Conservation (phyloP, 148 eudicot species). For the Cornus suecica region DNA sequence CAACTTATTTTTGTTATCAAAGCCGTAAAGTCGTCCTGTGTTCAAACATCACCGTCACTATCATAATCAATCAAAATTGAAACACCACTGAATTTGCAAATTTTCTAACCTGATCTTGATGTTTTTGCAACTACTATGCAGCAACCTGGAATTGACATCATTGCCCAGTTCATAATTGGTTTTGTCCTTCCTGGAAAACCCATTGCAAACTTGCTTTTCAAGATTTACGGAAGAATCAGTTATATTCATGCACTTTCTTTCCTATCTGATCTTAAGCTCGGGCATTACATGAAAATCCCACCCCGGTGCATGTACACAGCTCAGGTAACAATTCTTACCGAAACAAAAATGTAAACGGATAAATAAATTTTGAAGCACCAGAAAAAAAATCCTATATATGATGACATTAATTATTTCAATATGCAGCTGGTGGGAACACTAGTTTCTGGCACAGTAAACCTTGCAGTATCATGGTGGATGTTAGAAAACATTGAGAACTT, state of each 20-base stretch:
- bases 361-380: not conserved
- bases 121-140: conserved; percentile 22
- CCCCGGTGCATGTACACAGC: conserved; percentile 91
- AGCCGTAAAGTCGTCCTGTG: too few relatives aligned
- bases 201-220: conserved; percentile 92
- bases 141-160: conserved; percentile 99
- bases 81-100: not conserved
- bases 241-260: conserved; percentile 85
- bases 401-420: not conserved
- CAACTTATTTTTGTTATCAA: too few relatives aligned
- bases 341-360: too few relatives aligned
- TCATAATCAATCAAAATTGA: not conserved
- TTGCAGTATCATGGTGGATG: conserved; percentile 99
- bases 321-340: too few relatives aligned
- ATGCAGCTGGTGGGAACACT: conserved; percentile 82
- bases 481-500: conserved; percentile 68
- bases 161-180: conserved; percentile 93
- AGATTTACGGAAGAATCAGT: conserved; percentile 90
- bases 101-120: not conserved
- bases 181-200: conserved; percentile 92
- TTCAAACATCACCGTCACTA: too few relatives aligned
- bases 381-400: too few relatives aligned
- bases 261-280: conserved; percentile 92
- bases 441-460: conserved; percentile 78
- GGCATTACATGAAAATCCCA: conserved; percentile 99